Evolutionary conservation across 73 alveolate genomes (phyloP), one percentile per base, ranked within the genome.

Genomic region (Paramecium sonneborni): DNA sequence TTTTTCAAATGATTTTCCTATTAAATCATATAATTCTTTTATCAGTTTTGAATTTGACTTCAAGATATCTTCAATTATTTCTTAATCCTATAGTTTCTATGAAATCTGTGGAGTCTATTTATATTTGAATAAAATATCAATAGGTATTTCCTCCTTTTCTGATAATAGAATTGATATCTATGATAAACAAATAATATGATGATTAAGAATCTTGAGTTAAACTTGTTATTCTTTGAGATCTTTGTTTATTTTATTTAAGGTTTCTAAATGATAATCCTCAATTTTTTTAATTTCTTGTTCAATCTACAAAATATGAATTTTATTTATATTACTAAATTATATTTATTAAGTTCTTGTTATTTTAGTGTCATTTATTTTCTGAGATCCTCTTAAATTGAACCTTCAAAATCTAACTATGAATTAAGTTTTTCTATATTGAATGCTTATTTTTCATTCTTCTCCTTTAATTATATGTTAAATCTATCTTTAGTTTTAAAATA

Each of bases 1-100:
- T 32, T 62, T 62, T 62, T 62, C 84, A 62, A 62, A 62, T 20
- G 84, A 26, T 62, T 62, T 62, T 62, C 84, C 84, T 30, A 62
- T 62, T n/a, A 26, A 32, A 26, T 32, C 84, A 62, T 30, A 62
- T 32, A 62, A 30, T 0, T 62, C 84, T 26, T 62, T 62, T 12
- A 62, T 62, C 9, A 62, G 15, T 52, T 52, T 52, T 18, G 68
- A 52, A 52, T 52, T 52, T 6, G 68, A 52, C n/a, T 52, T 52
- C 5, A 52, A 18, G 34, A 52, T 52, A 52, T 26, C 20, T 62
- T 62, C 84, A 1, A 30, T 26, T 26, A 62, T 62, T 1, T 62
- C 84, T 30, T 3, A 62, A 26, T 62, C 39, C 43, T 6, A 62
- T 9, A 26, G 20, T 1, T 6, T 26, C 6, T 62, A 12, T 0